phyloP scores from a whole-genome alignment of 257 asterid genomes.

The Nicotiana otophora region DNA sequence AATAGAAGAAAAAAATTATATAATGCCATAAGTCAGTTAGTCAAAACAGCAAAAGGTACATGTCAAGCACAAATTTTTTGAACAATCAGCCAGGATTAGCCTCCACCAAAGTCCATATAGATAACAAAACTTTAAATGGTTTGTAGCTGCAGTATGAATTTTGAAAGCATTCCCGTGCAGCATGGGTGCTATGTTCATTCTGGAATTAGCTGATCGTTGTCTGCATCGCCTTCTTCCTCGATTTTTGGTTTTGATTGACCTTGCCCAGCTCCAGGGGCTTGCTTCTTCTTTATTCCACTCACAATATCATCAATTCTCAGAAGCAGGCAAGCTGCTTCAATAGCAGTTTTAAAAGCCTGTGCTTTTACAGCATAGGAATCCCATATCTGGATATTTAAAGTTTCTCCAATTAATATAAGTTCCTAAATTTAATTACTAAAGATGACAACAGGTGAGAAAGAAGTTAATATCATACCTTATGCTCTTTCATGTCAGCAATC shows the following conservation, averaged over 20 bases:
- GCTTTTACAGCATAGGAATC: slow-evolving; percentile 92
- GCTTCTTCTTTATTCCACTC: slow-evolving; percentile 90
- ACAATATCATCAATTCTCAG: slow-evolving; percentile 90
- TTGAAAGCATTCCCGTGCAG: not conserved
- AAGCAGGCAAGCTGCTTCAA: slow-evolving; percentile 97
- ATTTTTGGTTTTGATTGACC: slow-evolving; percentile 66
- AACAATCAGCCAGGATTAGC: not conserved
- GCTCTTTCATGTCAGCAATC: slow-evolving; percentile 88
- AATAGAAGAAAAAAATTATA: too few relatives aligned
- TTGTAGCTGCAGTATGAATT: not conserved
- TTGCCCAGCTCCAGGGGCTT: slow-evolving; percentile 65
- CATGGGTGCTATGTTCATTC: slow-evolving; percentile 32
- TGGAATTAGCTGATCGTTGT: slow-evolving; percentile 76
- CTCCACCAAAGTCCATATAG: not conserved
- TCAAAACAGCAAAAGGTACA: not conserved
- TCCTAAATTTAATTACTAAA: not conserved
- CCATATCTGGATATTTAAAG: slow-evolving; percentile 59
- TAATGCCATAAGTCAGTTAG: not conserved
- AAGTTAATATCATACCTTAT: slow-evolving; percentile 47
- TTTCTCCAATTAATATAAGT: not conserved
- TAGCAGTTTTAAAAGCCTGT: slow-evolving; percentile 90
- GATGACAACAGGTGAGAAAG: not conserved
- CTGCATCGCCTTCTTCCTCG: slow-evolving; percentile 82
- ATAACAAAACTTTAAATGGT: not conserved
- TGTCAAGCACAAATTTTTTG: not conserved